phyloP scores from a whole-genome alignment of 768 basidiomycete species.

The Fibroporia radiculosa region DNA sequence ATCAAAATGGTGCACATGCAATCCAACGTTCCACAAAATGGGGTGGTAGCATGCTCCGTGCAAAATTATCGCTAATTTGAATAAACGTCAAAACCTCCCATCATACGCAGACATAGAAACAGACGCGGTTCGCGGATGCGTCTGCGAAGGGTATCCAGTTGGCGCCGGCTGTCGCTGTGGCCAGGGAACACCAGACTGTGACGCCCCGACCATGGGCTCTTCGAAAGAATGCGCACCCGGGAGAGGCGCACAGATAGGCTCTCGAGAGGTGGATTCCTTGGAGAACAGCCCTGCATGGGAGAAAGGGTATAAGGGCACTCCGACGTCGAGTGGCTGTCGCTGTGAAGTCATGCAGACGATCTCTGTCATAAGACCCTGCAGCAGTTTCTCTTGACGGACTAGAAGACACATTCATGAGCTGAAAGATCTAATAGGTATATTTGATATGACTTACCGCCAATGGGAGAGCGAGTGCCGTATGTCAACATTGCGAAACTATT shows the following conservation, averaged over 20 bases:
- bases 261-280: constrained; percentile 14
- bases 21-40: too few relatives aligned
- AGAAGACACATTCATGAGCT: constrained; percentile 1
- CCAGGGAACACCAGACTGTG: too few relatives aligned
- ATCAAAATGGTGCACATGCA: too few relatives aligned
- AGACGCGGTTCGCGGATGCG: neutral
- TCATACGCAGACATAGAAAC: neutral
- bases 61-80: too few relatives aligned
- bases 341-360: constrained; percentile 79
- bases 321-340: constrained; percentile 72
- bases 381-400: constrained; percentile 78
- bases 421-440: neutral
- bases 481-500: constrained; percentile 75
- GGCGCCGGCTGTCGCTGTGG: neutral
- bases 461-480: constrained; percentile 73
- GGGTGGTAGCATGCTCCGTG: too few relatives aligned
- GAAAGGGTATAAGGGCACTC: constrained; percentile 75
- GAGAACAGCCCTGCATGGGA: constrained; percentile 32
- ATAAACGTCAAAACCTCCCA: constrained; percentile 3
- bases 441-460: constrained; percentile 53
- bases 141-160: neutral
- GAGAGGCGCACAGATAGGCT: constrained; percentile 16
- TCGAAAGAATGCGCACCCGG: constrained; percentile 17
- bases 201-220: constrained; percentile 2
- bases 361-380: constrained; percentile 80